Conservation (phyloP, 2,329 filamentous ascomycete species). For the Thielaviopsis euricoi region DNA sequence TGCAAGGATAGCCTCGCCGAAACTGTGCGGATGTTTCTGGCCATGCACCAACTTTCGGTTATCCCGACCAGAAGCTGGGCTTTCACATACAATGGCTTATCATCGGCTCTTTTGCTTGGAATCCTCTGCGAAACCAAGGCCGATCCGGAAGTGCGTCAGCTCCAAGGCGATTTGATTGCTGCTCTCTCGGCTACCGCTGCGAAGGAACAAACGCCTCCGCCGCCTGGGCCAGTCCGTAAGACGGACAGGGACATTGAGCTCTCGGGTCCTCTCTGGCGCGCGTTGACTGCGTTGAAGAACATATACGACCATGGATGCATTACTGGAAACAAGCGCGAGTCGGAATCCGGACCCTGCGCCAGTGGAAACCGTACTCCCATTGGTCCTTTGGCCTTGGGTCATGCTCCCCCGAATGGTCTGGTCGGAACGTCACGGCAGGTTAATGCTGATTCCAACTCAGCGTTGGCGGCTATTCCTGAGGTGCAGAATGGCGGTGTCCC, state of each 20-base stretch:
- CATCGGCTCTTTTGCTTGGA: slow-evolving; percentile 46
- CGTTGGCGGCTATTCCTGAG: slow-evolving; percentile 47
- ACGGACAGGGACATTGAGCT: slow-evolving; percentile 45
- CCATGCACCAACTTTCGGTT: slow-evolving; percentile 51
- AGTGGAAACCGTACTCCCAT: slow-evolving; percentile 30
- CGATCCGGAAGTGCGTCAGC: slow-evolving; percentile 44
- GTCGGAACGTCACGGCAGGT: slow-evolving; percentile 16
- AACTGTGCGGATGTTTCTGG: slow-evolving; percentile 51
- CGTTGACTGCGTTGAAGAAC: slow-evolving; percentile 43
- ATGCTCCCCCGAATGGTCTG: slow-evolving; percentile 13
- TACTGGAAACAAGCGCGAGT: slow-evolving; percentile 34
- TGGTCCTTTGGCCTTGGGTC: slow-evolving; percentile 14
- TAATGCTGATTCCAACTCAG: slow-evolving; percentile 44
- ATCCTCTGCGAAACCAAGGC: slow-evolving; percentile 47
- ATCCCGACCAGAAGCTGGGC: slow-evolving; percentile 53
- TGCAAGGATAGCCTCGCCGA: slow-evolving; percentile 48
- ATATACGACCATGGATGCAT: slow-evolving; percentile 50
- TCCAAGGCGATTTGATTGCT: slow-evolving; percentile 47
- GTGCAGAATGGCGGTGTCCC: slow-evolving; percentile 39
- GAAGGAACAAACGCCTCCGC: slow-evolving; percentile 39
- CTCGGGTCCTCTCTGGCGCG: slow-evolving; percentile 43
- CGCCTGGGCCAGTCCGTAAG: slow-evolving; percentile 31
- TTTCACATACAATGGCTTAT: slow-evolving; percentile 51
- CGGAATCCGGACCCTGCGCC: slow-evolving; percentile 27
- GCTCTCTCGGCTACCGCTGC: slow-evolving; percentile 47